Base-by-base conservation (phyloP, 306 rosid genomes). In the Ceratonia siliqua region DNA sequence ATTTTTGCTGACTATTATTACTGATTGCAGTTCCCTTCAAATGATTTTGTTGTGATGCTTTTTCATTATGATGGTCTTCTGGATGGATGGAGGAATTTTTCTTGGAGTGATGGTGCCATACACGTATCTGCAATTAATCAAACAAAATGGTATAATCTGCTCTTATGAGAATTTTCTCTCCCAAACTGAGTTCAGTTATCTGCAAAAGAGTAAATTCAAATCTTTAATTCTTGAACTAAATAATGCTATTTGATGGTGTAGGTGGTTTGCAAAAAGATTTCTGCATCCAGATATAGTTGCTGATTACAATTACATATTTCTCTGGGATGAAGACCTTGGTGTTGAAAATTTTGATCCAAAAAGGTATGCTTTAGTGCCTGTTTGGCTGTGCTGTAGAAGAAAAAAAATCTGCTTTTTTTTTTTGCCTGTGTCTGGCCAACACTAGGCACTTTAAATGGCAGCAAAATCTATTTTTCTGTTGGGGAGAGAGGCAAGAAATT, bases 181-280 rank as follows among this genome's bases (percentile, higher is more conserved):
- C 5, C 14, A 54, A 24, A 2, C 24, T 54, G 6, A 56, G 5
- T 2, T 30, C 54, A n/a, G 22, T n/a, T 48, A n/a, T 3, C 3
- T 28, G 32, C 32, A 35, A 6, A 30, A 30, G 39, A 35, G 3
- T 35, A 35, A 5, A 21, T 53, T 53, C 6, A 9, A 9, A 46
- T 46, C 7, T 10, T 10, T 42, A 22, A 4, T 36, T 58, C 14
- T 10, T 49, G 52, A 50, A 10, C 6, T 11, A 0, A 67, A 48
- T 15, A 7, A 67, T 56, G 30, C n/a, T 5, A 21, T 64, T 20
- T 68, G 55, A 32, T 33, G 21, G 43, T 11, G 2, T 21, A 89
- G 93, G 93, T 89, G 93, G 93, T 86, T 89, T 41, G 89, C 93
- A 15, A 89, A 89, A 38, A 84, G 93, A 17, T 89, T 89, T 78